Evolutionary conservation across 2,329 filamentous ascomycete genomes (phyloP).

Genomic region (Fusarium luffae): DNA sequence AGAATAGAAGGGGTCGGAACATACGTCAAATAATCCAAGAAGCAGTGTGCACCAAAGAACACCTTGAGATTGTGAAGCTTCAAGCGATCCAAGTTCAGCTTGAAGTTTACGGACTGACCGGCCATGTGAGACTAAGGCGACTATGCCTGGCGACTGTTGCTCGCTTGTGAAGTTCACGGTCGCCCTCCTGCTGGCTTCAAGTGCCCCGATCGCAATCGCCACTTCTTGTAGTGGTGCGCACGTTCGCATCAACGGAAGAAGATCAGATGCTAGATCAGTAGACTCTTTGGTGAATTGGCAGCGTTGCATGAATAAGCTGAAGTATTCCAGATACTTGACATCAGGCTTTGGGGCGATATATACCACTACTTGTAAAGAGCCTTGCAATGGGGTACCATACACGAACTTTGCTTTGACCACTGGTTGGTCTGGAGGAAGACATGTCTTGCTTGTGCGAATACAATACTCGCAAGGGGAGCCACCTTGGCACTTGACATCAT

Average conservation of each 20-base stretch:
- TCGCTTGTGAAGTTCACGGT: neutral
- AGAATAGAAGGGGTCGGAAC: too few species aligned
- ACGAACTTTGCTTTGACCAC: conserved; percentile 18
- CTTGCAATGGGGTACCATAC: too few species aligned
- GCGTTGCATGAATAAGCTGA: conserved; percentile 25
- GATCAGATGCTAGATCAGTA: neutral
- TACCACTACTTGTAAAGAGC: too few species aligned
- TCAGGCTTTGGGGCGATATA: too few species aligned
- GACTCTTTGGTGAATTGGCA: conserved; percentile 40
- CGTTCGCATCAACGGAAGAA: conserved; percentile 34
- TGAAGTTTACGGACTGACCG: conserved; percentile 32
- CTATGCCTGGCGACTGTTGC: neutral
- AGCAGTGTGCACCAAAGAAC: conserved; percentile 45
- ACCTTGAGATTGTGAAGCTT: conserved; percentile 5
- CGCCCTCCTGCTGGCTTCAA: conserved; percentile 39
- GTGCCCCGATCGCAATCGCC: conserved; percentile 42
- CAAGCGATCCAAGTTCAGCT: neutral
- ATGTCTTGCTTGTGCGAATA: conserved; percentile 39
- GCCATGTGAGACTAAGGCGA: conserved; percentile 37
- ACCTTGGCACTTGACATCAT: conserved; percentile 38
- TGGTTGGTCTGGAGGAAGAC: conserved; percentile 16
- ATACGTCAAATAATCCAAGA: conserved; percentile 46
- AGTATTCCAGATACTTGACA: conserved; percentile 23
- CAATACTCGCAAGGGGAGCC: conserved; percentile 45
- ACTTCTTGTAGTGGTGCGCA: conserved; percentile 31